A percentile compares a stretch with the other conserved stretches of the same genome.
Evolutionary conservation across 208 protist species (phyloP).

Genomic region (Porcisia deanei): DNA sequence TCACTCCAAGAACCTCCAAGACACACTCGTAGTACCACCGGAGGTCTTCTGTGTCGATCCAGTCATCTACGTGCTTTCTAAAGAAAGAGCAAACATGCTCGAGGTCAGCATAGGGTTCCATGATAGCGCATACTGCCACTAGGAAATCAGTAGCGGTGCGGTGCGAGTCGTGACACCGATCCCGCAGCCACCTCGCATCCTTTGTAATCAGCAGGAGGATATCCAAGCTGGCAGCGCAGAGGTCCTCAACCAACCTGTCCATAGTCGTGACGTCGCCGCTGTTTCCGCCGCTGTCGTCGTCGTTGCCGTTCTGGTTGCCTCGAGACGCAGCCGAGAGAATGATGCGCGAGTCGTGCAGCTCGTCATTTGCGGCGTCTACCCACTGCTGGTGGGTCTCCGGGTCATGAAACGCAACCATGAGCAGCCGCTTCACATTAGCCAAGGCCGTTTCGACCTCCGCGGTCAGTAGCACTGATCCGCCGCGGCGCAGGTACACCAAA

Average conservation of each 20-base stretch:
- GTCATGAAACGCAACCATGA: constrained; percentile 34
- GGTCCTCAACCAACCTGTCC: constrained; percentile 35
- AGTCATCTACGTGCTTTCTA: constrained; percentile 19
- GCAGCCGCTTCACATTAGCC: constrained; percentile 61
- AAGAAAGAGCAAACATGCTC: constrained; percentile 33
- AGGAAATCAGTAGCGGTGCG: constrained; percentile 66
- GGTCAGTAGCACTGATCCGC: constrained; percentile 35
- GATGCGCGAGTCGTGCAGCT: constrained; percentile 54
- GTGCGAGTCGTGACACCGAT: constrained; percentile 47
- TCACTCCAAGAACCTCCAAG: constrained; percentile 36
- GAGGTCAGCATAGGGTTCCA: constrained; percentile 57
- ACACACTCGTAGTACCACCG: constrained; percentile 58
- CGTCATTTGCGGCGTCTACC: constrained; percentile 49
- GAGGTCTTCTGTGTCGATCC: constrained; percentile 14
- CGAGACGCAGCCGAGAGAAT: constrained; percentile 20
- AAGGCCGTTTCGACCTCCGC: constrained; percentile 63
- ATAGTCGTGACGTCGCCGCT: constrained; percentile 5
- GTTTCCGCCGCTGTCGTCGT: background rate
- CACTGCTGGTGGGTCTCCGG: constrained; percentile 34
- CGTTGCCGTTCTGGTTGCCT: background rate
- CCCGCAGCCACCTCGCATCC: constrained; percentile 48
- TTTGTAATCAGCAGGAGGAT: constrained; percentile 73
- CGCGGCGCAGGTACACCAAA: constrained; percentile 45
- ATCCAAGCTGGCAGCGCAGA: constrained; percentile 61
- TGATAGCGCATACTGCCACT: constrained; percentile 67